Base-by-base conservation (phyloP, 306 rosid genomes). In the Begonia peltatifolia region DNA sequence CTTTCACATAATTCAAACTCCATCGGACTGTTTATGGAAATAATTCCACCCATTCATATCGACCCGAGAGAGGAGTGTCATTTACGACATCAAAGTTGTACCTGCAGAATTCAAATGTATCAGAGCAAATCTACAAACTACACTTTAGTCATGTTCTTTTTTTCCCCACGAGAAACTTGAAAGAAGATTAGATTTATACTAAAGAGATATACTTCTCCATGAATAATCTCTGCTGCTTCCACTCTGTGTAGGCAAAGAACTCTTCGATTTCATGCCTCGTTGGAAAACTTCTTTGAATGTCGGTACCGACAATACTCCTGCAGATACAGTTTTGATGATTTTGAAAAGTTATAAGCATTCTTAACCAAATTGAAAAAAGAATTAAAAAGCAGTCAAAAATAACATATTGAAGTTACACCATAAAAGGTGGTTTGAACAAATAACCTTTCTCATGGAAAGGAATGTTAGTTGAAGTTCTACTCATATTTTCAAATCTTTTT, bases 31-130 rank as follows among this genome's bases (percentile, higher is more conserved):
- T 54, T 71, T 72, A 76, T 58, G 81, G 77, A 61, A 68, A 65
- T 41, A 80, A 79, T 69, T 75, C 85, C 75, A 78, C 74, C 97
- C 97, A 90, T 57, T 90, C 94, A 51, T 70, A 90, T 58, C 85
- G 77, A 56, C 97, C 97, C 7, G 81, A 74, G 43, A 82, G 76
- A 22, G 95, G 97, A 41, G 59, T 62, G 12, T 85, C 97, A 50
- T 65, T 76, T 58, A 65, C 71, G 52, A 85, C 43, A 68, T 90
- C 94, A 15, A 83, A 90, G 75, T 90, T 90, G 68, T 90, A 90
- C 80, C 97, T 90, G 87, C 63, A 54, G 61, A 65, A 73, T 41
- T 30, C 49, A 60, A 20, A 55, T 15, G 42, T 36, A 18, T 20
- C 52, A 2, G 14, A n/a, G 13, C 42, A 30, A 15, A 18, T 20